A percentile compares a stretch with the other conserved stretches of the same genome.
Conservation (phyloP, 1,139 yeast species). For the Diutina siamensis region DNA sequence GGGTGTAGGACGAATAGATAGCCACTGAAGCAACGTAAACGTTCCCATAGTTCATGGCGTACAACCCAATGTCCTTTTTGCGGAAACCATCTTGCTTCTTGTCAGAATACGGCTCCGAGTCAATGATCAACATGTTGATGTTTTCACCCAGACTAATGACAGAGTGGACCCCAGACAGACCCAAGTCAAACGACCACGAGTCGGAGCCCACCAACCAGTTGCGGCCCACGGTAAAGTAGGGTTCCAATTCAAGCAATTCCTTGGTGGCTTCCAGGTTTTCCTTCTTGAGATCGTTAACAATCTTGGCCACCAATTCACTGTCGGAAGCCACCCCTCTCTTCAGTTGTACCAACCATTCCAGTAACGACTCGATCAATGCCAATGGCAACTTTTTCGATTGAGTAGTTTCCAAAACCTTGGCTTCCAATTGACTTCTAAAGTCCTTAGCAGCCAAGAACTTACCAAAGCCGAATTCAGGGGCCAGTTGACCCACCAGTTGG, state of each 20-base stretch:
- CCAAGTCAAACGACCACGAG: constrained; percentile 90
- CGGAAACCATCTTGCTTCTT: constrained; percentile 26
- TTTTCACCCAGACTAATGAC: constrained; percentile 67
- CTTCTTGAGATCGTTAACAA: constrained; percentile 32
- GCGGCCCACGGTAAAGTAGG: constrained; percentile 35
- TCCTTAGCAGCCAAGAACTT: constrained; percentile 49
- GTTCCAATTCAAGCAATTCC: constrained; percentile 33
- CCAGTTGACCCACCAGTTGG: constrained; percentile 33
- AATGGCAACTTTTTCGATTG: constrained; percentile 15
- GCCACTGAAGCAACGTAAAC: constrained; percentile 94
- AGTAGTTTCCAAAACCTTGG: constrained; percentile 37
- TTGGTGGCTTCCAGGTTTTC: constrained; percentile 28
- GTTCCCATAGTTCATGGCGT: constrained; percentile 89
- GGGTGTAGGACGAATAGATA: constrained; percentile 86
- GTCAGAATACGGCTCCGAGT: constrained; percentile 66
- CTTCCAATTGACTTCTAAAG: constrained; percentile 34
- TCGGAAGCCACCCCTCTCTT: constrained; percentile 17
- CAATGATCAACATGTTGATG: constrained; percentile 76
- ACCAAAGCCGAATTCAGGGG: constrained; percentile 88
- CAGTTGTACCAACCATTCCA: constrained; percentile 53
- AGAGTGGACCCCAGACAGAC: constrained; percentile 85
- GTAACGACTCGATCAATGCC: constrained; percentile 41
- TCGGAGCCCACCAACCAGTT: constrained; percentile 92
- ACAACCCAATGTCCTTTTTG: constrained; percentile 88
- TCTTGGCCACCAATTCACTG: constrained; percentile 16